Conservation (phyloP, 1,284 basidiomycete species). For the Porogramme epimiltina region DNA sequence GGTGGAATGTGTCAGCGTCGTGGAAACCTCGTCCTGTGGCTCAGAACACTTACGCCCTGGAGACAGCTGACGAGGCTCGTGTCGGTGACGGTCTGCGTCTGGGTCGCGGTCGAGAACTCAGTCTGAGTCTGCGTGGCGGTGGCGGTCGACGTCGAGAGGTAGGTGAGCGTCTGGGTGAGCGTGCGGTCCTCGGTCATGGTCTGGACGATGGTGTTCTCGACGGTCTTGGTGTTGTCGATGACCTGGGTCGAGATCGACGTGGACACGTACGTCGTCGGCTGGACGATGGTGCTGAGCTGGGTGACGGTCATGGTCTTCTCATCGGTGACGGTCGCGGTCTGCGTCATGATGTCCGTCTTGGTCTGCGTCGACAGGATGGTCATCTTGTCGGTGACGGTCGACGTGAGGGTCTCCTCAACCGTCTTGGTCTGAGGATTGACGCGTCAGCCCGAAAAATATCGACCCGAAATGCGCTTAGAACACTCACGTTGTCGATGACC, state of each 20-base stretch:
- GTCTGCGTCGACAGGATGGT: conserved; percentile 40
- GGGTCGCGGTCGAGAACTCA: conserved; percentile 22
- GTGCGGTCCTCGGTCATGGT: conserved; percentile 33
- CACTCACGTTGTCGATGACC: conserved; percentile 60
- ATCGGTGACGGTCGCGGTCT: conserved; percentile 30
- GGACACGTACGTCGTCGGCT: conserved; percentile 54
- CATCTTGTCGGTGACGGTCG: conserved; percentile 25
- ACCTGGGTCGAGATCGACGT: conserved; percentile 57
- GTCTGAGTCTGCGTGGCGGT: conserved; percentile 35
- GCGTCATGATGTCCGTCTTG: conserved; percentile 40
- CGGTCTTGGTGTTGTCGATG: conserved; percentile 50
- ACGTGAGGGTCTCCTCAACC: conserved; percentile 33
- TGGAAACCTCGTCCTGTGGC: too few species aligned
- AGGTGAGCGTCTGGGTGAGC: conserved; percentile 24
- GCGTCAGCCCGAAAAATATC: too few species aligned
- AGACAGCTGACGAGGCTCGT: conserved; percentile 58
- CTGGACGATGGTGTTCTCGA: conserved; percentile 32
- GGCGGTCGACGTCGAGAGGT: conserved; percentile 22
- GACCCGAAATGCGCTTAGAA: too few species aligned
- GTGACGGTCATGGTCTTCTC: conserved; percentile 35
- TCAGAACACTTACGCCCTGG: conserved; percentile 46
- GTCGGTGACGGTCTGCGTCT: conserved; percentile 45
- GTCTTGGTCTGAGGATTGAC: conserved; percentile 29
- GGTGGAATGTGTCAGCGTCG: conserved; percentile 5
- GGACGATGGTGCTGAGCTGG: conserved; percentile 29